Evolutionary conservation across 805 yeast genomes (phyloP), one percentile per base, ranked within the genome.

Genomic region (Komagataella kurtzmanii): DNA sequence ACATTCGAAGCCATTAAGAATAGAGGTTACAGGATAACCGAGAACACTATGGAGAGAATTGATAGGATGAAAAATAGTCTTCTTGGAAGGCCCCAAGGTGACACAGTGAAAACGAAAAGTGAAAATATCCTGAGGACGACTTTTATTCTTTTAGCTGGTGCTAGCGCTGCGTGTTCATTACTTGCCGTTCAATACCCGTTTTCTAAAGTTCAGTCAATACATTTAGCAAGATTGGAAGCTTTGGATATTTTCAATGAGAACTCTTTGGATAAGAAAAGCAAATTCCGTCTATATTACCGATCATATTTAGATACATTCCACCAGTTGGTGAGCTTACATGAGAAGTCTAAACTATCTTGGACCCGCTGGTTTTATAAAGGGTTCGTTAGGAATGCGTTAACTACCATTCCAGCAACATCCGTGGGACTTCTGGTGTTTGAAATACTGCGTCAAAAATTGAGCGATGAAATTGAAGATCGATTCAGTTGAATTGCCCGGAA

Each of bases 361-460:
- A 61, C 75, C 44, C 74, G 74, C 23, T 81, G 90, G 78, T 74
- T 82, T 7, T 91, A 89, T 61, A 82, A 80, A 56, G 97, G 97
- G 0, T 88, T 86, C 61, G 69, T 75, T 6, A 69, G 83, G 53
- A 84, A 83, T 54, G 84, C 95, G 0, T 60, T 86, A 49, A 76
- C 88, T 0, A 80, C 86, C 1, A 78, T 90, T 47, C 98, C 98
- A 1, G 88, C 96, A 2, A 87, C 97, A 1, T 85, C 95, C 46
- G 77, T 88, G 46, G 97, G 96, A 0, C 70, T 91, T 44, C 68
- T 91, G 49, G 88, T 88, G 14, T 80, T 91, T 64, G 97, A 91
- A 65, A 82, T 87, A 18, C 75, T 87, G 75, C 72, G 97, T 48
- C 71, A 67, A 49, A 56, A 57, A 44, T 54, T 67, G n/a, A 60